phyloP scores from a whole-genome alignment of 208 protist species.

The Leishmania aethiopica region DNA sequence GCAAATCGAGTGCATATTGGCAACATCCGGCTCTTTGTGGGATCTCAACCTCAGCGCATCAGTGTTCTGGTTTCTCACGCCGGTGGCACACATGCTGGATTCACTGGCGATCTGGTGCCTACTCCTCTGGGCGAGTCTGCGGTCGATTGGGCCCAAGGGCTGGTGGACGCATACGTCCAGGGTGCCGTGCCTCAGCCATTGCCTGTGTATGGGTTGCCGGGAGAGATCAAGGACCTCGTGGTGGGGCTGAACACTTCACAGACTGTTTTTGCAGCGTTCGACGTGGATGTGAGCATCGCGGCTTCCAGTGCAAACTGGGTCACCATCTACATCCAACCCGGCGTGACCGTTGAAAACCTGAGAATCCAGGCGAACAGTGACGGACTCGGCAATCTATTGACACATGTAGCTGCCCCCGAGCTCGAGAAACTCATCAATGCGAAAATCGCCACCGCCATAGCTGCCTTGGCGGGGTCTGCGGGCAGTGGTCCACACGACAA shows the following conservation, averaged over 20 bases:
- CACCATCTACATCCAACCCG: constrained; percentile 17
- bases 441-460: background rate
- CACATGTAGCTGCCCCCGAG: background rate
- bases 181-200: constrained; percentile 5
- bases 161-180: constrained; percentile 17
- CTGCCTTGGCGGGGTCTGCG: background rate
- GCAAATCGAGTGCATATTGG: background rate
- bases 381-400: constrained; percentile 6
- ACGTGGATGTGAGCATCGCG: constrained; percentile 14
- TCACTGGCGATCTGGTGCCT: constrained; percentile 10
- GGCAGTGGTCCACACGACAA: background rate
- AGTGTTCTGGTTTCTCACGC: background rate
- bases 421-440: constrained; percentile 8
- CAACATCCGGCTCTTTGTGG: background rate
- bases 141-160: constrained; percentile 8
- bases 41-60: background rate
- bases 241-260: background rate
- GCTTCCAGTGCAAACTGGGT: constrained; percentile 15
- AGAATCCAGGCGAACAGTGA: background rate
- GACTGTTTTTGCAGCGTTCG: background rate
- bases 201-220: constrained; percentile 15
- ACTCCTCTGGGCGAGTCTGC: background rate
- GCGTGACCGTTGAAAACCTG: constrained; percentile 8
- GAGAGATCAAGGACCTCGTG: background rate
- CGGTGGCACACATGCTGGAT: background rate